Percentiles rank a stretch among this genome's conserved stretches.
Evolutionary conservation across 225 moss, liverwort and hornwort species (phyloP).

Genomic region (Antitrichia curtipendula): DNA sequence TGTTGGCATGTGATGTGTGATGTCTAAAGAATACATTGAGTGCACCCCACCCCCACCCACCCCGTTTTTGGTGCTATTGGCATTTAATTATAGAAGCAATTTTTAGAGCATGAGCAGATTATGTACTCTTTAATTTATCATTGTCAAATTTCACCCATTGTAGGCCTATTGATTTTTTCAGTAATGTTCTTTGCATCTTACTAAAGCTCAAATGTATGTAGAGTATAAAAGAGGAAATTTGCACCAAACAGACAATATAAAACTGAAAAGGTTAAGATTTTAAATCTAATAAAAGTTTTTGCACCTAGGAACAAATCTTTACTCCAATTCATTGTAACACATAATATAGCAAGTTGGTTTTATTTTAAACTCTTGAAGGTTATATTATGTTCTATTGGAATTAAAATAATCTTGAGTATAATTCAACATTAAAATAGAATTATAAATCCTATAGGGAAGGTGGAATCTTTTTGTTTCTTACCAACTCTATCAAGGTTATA

Average conservation of each 20-base stretch:
- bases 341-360: background rate
- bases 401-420: background rate
- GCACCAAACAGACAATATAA: too few relatives aligned
- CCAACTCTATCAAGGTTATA: background rate
- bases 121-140: rapidly evolving
- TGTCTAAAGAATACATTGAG: too few relatives aligned
- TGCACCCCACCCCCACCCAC: too few relatives aligned
- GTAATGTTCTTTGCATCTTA: background rate
- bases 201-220: background rate
- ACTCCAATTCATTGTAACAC: background rate
- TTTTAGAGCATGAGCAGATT: background rate
- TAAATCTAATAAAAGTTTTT: background rate
- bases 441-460: rapidly evolving
- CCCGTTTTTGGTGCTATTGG: background rate
- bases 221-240: background rate
- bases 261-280: background rate
- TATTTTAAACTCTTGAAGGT: background rate
- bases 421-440: background rate
- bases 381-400: background rate
- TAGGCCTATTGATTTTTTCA: background rate
- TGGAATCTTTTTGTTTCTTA: background rate
- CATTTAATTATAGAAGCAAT: too few relatives aligned
- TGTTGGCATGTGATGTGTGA: too few relatives aligned
- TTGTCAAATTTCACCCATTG: background rate
- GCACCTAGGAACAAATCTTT: too few relatives aligned